phyloP scores from a whole-genome alignment of 2,329 filamentous ascomycete genomes.

The Colletotrichum truncatum region DNA sequence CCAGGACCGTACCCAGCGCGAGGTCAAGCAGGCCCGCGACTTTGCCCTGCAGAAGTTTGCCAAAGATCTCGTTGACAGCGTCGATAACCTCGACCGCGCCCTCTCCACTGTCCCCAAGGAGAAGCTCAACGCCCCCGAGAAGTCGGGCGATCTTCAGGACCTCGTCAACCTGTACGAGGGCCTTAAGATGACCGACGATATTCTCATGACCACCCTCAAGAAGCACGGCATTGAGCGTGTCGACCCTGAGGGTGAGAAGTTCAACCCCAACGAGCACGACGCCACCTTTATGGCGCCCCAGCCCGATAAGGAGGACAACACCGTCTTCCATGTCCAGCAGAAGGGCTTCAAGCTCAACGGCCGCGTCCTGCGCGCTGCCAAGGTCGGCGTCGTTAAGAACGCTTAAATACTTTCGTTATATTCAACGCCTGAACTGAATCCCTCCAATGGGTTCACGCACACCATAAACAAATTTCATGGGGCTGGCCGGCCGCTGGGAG shows the following conservation, averaged over 20 bases:
- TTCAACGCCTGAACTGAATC: background rate
- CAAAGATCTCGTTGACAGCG: conserved; percentile 91
- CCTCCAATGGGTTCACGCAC: background rate
- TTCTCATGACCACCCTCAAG: conserved; percentile 86
- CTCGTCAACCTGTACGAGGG: conserved; percentile 85
- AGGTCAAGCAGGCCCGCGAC: conserved; percentile 86
- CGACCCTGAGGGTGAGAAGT: conserved; percentile 84
- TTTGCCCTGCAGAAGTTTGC: conserved; percentile 97
- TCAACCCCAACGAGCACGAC: conserved; percentile 97
- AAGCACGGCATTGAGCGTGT: conserved; percentile 95
- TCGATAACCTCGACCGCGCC: conserved; percentile 97
- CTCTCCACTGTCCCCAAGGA: conserved; percentile 80
- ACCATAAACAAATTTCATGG: background rate
- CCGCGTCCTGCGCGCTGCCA: conserved; percentile 86
- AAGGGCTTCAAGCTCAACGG: conserved; percentile 97
- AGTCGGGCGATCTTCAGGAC: conserved; percentile 70
- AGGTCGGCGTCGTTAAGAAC: conserved; percentile 97
- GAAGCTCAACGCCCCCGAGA: conserved; percentile 65
- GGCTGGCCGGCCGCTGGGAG: conserved; percentile 3
- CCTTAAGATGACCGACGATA: conserved; percentile 92
- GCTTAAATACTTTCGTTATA: conserved; percentile 41
- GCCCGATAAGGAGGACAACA: conserved; percentile 87
- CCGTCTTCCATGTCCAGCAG: conserved; percentile 90
- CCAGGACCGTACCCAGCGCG: conserved; percentile 91
- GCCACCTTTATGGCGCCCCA: conserved; percentile 93